phyloP scores from a whole-genome alignment of 345 rosid genomes.

The Ceriops decandra region DNA sequence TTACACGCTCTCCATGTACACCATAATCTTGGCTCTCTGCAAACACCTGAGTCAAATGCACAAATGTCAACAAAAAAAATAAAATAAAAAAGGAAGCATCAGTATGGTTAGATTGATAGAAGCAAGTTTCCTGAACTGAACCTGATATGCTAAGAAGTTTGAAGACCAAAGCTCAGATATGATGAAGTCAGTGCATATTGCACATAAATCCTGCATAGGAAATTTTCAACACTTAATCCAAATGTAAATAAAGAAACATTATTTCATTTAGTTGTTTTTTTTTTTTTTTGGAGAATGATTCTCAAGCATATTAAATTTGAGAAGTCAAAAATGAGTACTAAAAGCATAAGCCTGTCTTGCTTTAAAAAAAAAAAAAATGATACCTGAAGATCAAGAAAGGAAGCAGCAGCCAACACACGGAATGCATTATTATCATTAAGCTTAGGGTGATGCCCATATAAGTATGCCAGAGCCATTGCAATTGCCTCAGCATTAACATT shows the following conservation, averaged over 20 bases:
- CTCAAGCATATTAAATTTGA: background rate
- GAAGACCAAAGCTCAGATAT: constrained; percentile 89
- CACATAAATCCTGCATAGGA: constrained; percentile 75
- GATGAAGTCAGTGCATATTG: constrained; percentile 90
- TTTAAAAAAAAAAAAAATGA: background rate
- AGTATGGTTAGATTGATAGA: background rate
- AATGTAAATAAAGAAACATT: too few species aligned
- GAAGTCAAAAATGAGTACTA: background rate
- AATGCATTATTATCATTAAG: constrained; percentile 84
- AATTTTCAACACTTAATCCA: background rate
- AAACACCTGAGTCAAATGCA: constrained; percentile 54
- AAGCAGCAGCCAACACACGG: constrained; percentile 93
- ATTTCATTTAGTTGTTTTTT: too few species aligned
- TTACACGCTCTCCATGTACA: constrained; percentile 90
- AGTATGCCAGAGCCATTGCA: constrained; percentile 76
- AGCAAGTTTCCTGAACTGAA: constrained; percentile 16
- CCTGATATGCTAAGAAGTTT: constrained; percentile 93
- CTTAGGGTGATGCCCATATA: constrained; percentile 85
- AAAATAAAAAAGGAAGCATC: background rate
- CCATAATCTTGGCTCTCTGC: constrained; percentile 99
- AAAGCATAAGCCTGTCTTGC: background rate
- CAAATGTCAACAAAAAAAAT: constrained; percentile 5
- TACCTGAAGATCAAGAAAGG: constrained; percentile 98
- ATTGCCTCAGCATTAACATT: constrained; percentile 85
- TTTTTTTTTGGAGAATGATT: constrained; percentile 1